Conservation (phyloP, 208 protist genomes). For the Trypanosoma melophagium region DNA sequence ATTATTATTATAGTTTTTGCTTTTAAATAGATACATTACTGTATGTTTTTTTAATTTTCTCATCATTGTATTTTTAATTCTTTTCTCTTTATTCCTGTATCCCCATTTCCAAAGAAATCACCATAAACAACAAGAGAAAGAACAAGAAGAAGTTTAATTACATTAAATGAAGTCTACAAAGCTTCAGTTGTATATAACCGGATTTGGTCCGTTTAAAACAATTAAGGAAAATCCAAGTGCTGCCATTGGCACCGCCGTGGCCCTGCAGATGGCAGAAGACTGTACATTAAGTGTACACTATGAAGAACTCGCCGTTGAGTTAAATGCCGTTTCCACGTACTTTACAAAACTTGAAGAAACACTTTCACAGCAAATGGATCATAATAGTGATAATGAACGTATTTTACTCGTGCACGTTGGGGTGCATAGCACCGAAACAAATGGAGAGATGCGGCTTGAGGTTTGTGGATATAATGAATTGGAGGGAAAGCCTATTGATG, state of each 20-base stretch:
- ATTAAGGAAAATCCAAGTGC: slow-evolving; percentile 68
- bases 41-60: no score
- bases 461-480: slow-evolving; percentile 73
- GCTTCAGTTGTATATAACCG: slow-evolving; percentile 54
- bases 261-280: slow-evolving; percentile 25
- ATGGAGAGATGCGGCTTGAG: slow-evolving; percentile 53
- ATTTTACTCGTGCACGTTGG: slow-evolving; percentile 63
- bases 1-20: no score
- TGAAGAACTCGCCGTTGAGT: slow-evolving; percentile 46
- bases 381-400: slow-evolving; percentile 16
- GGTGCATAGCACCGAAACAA: slow-evolving; percentile 42
- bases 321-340: slow-evolving; percentile 34
- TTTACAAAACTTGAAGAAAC: slow-evolving; percentile 43
- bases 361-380: slow-evolving; percentile 26
- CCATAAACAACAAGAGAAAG: no score
- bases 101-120: no score
- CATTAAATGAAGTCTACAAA: slow-evolving; percentile 12
- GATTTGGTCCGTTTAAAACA: slow-evolving; percentile 62
- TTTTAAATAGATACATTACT: no score
- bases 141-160: no score
- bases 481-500: slow-evolving; percentile 40
- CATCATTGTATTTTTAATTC: no score
- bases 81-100: neutral
- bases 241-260: slow-evolving; percentile 34
- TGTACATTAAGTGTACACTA: slow-evolving; percentile 31